Evolutionary conservation across 306 rosid genomes (phyloP).

Genomic region (Macrotyloma uniflorum): DNA sequence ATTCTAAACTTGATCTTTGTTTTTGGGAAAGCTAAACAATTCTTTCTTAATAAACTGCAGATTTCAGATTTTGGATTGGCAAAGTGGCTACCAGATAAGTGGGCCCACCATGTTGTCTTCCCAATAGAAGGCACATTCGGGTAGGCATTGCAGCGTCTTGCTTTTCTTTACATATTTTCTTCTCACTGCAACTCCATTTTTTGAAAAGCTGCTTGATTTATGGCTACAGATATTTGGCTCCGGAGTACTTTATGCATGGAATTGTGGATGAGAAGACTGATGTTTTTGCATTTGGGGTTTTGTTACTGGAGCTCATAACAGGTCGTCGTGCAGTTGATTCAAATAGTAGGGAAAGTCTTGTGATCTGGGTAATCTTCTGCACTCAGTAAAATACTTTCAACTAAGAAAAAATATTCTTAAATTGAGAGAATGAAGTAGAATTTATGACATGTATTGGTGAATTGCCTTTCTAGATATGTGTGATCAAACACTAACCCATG

Average conservation of each 20-base stretch:
- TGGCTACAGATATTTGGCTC: slow-evolving; percentile 73
- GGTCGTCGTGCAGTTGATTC: slow-evolving; percentile 91
- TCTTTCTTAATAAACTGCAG: slow-evolving; percentile 42
- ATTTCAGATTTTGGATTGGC: slow-evolving; percentile 91
- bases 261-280: slow-evolving; percentile 79
- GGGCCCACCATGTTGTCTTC: slow-evolving; percentile 84
- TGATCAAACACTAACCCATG: not conserved
- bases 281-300: slow-evolving; percentile 78
- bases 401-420: not conserved
- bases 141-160: slow-evolving; percentile 43
- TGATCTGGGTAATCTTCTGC: slow-evolving; percentile 67
- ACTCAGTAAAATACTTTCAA: not conserved
- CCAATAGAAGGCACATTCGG: slow-evolving; percentile 96
- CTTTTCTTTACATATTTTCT: not conserved
- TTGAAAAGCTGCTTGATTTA: slow-evolving; percentile 8
- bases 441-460: not conserved
- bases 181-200: not conserved
- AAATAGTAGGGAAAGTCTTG: slow-evolving; percentile 75
- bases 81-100: slow-evolving; percentile 89
- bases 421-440: not conserved
- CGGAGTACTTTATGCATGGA: slow-evolving; percentile 93
- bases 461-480: not conserved
- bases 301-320: slow-evolving; percentile 76
- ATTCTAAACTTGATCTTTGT: not conserved
- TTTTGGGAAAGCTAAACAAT: not conserved